phyloP scores from a whole-genome alignment of 2,329 filamentous ascomycete genomes.

The Aspergillus luchuensis region DNA sequence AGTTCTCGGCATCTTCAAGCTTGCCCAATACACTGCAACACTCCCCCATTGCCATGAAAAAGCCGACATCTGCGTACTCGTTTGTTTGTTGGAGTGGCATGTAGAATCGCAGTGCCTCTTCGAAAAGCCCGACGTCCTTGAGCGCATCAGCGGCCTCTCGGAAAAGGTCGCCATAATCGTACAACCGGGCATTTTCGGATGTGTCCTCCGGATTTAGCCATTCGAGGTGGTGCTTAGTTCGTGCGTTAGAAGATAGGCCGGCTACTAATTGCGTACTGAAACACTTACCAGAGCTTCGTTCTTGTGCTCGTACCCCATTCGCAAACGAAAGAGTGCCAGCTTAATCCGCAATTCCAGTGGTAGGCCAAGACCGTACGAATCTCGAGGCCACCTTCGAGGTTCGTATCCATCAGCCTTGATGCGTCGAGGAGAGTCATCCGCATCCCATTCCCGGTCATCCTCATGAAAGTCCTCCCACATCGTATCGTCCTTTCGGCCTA shows the following conservation, averaged over 20 bases:
- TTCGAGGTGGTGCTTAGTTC: constrained; percentile 62
- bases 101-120: constrained; percentile 62
- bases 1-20: constrained; percentile 71
- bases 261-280: not conserved
- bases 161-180: constrained; percentile 76
- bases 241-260: constrained; percentile 7
- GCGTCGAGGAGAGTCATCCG: constrained; percentile 68
- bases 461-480: constrained; percentile 73
- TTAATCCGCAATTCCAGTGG: constrained; percentile 83
- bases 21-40: constrained; percentile 70
- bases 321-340: constrained; percentile 79
- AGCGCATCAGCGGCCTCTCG: constrained; percentile 68
- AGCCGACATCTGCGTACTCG: constrained; percentile 51
- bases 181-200: constrained; percentile 54
- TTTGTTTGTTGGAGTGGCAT: constrained; percentile 52
- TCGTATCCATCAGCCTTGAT: constrained; percentile 62
- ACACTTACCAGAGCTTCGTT: constrained; percentile 72
- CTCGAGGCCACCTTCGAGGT: constrained; percentile 54
- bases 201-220: constrained; percentile 68
- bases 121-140: constrained; percentile 51
- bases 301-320: constrained; percentile 61
- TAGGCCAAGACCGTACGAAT: constrained; percentile 70
- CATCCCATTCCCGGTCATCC: constrained; percentile 90
- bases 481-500: constrained; percentile 70
- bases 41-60: constrained; percentile 53